phyloP scores from a whole-genome alignment of 371 early-diverging fungal genomes.

The Batrachochytrium dendrobatidis region DNA sequence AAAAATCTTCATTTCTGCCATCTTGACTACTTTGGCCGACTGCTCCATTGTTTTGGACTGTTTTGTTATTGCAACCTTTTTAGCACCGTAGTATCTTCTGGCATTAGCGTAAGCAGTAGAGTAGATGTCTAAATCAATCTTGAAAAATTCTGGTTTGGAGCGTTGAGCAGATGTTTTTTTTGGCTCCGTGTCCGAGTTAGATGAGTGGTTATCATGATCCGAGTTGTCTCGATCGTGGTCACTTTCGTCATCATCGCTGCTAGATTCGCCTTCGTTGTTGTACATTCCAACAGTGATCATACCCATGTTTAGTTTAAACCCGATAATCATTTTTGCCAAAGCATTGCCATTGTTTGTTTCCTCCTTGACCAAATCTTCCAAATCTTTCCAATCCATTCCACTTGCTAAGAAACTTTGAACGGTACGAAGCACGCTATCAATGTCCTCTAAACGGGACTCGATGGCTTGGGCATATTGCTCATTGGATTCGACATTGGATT shows the following conservation, averaged over 20 bases:
- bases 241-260: constrained; percentile 35
- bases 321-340: constrained; percentile 65
- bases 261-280: constrained; percentile 26
- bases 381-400: constrained; percentile 94
- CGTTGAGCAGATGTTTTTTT: constrained; percentile 7
- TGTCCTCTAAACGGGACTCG: constrained; percentile 69
- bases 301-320: constrained; percentile 65
- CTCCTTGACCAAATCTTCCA: constrained; percentile 75
- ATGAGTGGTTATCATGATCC: constrained; percentile 8
- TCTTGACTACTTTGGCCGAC: constrained; percentile 75
- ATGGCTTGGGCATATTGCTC: constrained; percentile 72
- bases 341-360: constrained; percentile 73
- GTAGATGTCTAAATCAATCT: constrained; percentile 79
- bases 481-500: constrained; percentile 56
- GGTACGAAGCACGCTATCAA: constrained; percentile 79
- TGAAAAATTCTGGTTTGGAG: constrained; percentile 19
- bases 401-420: constrained; percentile 80
- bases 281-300: constrained; percentile 56
- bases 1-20: constrained; percentile 82
- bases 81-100: constrained; percentile 76
- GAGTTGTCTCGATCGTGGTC: constrained; percentile 22
- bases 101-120: constrained; percentile 89
- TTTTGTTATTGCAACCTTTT: constrained; percentile 74
- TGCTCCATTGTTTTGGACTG: constrained; percentile 85
- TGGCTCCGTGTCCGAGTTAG: not conserved